Evolutionary conservation across 2,329 filamentous ascomycete genomes (phyloP), one percentile per base, ranked within the genome.

Genomic region (Sporothrix curviconia): DNA sequence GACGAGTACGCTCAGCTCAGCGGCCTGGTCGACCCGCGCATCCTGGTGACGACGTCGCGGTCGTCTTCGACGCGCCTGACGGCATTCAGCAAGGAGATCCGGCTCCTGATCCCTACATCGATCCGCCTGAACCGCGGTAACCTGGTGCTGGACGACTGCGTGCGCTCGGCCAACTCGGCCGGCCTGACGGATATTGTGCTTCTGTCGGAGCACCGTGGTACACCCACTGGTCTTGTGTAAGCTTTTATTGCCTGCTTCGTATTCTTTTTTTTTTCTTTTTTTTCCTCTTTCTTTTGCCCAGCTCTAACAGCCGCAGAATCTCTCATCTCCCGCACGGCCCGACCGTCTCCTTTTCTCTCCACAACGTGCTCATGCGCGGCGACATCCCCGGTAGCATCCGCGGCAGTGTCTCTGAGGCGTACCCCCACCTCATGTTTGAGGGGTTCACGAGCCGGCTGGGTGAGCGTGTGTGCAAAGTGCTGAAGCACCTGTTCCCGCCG

Each of bases 361-460:
- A 5, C 86, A 97, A 99, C 63, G 92, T 97, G 3, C 87, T 96
- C 9, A 77, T 99, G 52, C 85, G 94, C 44, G 89, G 92, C 60
- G 94, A 99, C 69, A 95, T 99, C 19, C 92, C 94, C 1, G 91
- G 94, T 62, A 84, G 87, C 42, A 83, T 90, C 8, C 82, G 89
- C 58, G 94, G 94, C 50, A 96, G 91, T 1, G 90, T 96, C 49
- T 90, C 85, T 61, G 94, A 99, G 73, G 87, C 85, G 37, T 99
- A 96, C 66, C 94, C 94, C 0, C 92, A 97, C 67, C 78, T 99
- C 3, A 89, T 99, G 61, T 97, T 99, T 66, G 94, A 99, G 67
- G 91, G 91, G 2, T 97, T 99, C 73, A 87, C 81, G 5, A 90
- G 88, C 6, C 82, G 81, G 34, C 76, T 97, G 6, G 94, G 94